Evolutionary conservation across 2,329 filamentous ascomycete genomes (phyloP).

Genomic region (Diaporthe ampelina): DNA sequence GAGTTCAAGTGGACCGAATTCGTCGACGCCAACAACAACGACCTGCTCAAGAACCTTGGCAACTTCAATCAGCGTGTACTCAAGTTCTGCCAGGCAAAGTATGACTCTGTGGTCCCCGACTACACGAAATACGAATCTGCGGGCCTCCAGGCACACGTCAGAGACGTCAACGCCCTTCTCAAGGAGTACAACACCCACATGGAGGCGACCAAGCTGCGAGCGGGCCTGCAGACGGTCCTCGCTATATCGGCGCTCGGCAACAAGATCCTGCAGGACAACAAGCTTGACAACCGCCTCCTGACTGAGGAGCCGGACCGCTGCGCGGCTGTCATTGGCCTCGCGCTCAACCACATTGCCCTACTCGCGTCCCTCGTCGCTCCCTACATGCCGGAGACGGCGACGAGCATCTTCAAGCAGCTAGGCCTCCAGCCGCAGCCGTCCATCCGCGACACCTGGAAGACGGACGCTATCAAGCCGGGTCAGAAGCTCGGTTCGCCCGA

Average conservation of each 20-base stretch:
- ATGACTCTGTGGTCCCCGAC: slow-evolving; percentile 62
- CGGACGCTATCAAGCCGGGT: slow-evolving; percentile 74
- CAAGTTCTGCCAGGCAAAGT: slow-evolving; percentile 69
- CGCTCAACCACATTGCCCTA: slow-evolving; percentile 86
- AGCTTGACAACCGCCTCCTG: slow-evolving; percentile 61
- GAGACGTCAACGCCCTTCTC: slow-evolving; percentile 76
- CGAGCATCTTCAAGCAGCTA: slow-evolving; percentile 83
- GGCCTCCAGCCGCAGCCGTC: slow-evolving; percentile 68
- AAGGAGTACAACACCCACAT: slow-evolving; percentile 76
- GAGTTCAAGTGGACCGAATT: slow-evolving; percentile 82
- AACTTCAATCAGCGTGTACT: slow-evolving; percentile 74
- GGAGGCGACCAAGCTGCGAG: slow-evolving; percentile 79
- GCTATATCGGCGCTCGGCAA: slow-evolving; percentile 73
- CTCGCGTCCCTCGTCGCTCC: slow-evolving; percentile 84
- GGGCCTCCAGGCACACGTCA: slow-evolving; percentile 65
- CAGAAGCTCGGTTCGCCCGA: slow-evolving; percentile 86
- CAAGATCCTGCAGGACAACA: slow-evolving; percentile 62
- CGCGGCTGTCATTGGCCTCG: slow-evolving; percentile 77
- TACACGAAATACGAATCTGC: slow-evolving; percentile 67
- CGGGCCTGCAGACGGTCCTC: slow-evolving; percentile 75
- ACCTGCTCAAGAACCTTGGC: slow-evolving; percentile 72
- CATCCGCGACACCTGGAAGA: slow-evolving; percentile 77
- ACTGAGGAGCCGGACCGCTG: slow-evolving; percentile 68
- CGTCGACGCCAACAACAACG: slow-evolving; percentile 81
- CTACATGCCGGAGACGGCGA: slow-evolving; percentile 86